phyloP scores from a whole-genome alignment of 805 yeast genomes.

The Candida awuae region DNA sequence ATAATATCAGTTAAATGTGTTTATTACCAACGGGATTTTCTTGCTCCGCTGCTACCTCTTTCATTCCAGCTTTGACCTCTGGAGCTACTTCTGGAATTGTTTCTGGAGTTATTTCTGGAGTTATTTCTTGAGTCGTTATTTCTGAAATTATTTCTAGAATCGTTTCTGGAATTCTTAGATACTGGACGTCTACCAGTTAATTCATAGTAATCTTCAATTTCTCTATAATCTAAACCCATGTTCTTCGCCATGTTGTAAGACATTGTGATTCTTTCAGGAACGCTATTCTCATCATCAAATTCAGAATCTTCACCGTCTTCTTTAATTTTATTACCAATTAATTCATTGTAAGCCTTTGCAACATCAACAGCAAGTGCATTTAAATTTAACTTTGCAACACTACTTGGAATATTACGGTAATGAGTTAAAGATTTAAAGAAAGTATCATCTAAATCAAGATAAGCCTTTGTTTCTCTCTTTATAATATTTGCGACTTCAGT shows the following conservation, averaged over 20 bases:
- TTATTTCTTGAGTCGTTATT: conserved; percentile 2
- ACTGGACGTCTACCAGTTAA: conserved; percentile 26
- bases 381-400: conserved; percentile 26
- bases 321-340: conserved; percentile 15
- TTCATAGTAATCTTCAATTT: conserved; percentile 23
- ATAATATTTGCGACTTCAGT: conserved; percentile 27
- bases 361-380: conserved; percentile 28
- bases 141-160: neutral
- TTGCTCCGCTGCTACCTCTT: conserved; percentile 4
- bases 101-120: neutral
- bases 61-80: conserved; percentile 15
- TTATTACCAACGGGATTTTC: conserved; percentile 2
- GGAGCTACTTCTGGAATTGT: conserved; percentile 2
- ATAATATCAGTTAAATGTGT: neutral
- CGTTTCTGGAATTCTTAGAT: neutral
- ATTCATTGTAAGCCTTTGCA: conserved; percentile 24
- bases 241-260: conserved; percentile 19
- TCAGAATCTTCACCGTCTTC: conserved; percentile 7
- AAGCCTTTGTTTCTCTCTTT: conserved; percentile 13
- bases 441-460: conserved; percentile 13
- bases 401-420: conserved; percentile 18
- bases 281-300: conserved; percentile 5
- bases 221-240: conserved; percentile 22
- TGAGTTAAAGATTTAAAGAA: conserved; percentile 14
- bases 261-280: conserved; percentile 13